phyloP scores from a whole-genome alignment of 805 yeast species.

The Starmerella geochares region DNA sequence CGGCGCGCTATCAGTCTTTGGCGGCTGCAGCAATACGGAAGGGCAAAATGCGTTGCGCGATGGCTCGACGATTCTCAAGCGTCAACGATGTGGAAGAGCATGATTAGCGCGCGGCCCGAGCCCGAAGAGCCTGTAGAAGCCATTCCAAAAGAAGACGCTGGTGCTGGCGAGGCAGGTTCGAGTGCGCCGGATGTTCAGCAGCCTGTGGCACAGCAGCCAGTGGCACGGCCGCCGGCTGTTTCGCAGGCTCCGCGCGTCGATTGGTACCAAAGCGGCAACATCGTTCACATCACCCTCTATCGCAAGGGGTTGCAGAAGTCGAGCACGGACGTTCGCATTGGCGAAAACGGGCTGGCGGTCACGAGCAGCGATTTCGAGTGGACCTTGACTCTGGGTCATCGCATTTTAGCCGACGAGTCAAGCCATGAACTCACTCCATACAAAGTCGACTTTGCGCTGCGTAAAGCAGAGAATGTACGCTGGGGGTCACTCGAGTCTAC shows the following conservation, averaged over 20 bases:
- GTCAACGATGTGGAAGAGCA: slow-evolving; percentile 15
- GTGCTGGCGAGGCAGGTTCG: too few relatives aligned
- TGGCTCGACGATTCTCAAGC: slow-evolving; percentile 20
- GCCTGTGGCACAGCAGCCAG: background rate
- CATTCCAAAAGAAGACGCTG: slow-evolving; percentile 11
- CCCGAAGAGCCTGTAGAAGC: slow-evolving; percentile 9
- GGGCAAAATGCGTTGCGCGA: slow-evolving; percentile 24
- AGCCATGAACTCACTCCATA: slow-evolving; percentile 50
- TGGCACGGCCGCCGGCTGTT: background rate
- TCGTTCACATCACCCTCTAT: slow-evolving; percentile 59
- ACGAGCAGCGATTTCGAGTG: slow-evolving; percentile 35
- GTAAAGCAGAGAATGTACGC: slow-evolving; percentile 34
- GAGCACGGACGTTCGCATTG: slow-evolving; percentile 35
- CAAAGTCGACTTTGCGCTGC: slow-evolving; percentile 60
- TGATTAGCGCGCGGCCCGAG: slow-evolving; percentile 6
- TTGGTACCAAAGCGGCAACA: slow-evolving; percentile 57
- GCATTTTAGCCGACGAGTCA: slow-evolving; percentile 41
- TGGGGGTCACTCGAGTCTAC: slow-evolving; percentile 12
- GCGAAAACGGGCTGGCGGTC: slow-evolving; percentile 12
- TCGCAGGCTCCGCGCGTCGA: slow-evolving; percentile 33
- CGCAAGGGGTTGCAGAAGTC: slow-evolving; percentile 54
- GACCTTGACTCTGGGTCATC: slow-evolving; percentile 43
- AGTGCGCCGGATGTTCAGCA: too few relatives aligned
- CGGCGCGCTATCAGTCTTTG: slow-evolving; percentile 30
- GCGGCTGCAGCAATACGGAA: slow-evolving; percentile 22